Base-by-base conservation (phyloP, 116 monocot species). In the Trichopus zeylanicus region DNA sequence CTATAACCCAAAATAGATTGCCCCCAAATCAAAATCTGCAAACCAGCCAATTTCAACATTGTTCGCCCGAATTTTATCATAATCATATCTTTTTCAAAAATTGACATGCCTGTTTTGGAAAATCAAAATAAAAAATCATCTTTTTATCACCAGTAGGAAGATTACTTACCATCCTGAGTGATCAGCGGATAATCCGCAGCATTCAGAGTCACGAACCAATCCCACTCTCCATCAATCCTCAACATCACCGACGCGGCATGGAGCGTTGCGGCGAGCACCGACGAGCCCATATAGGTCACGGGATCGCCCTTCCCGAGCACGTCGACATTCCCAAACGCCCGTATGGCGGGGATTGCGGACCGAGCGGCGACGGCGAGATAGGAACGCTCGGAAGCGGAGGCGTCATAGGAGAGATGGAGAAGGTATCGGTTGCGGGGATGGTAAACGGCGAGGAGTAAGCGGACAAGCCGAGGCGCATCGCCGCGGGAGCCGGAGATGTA, bases 381-480 rank as follows among this genome's bases (percentile, higher is more conserved):
- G 29, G 26, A 51, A 11, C 94, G 66, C 80, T 89, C 89, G 30
- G 57, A 27, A 4, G 72, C 67, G 9, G 70, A n/a, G 21, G 94
- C 89, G 13, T 94, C 94, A 6, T 56, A 56, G 8, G 82, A 73
- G 34, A 94, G 64, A 56, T 80, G 77, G 28, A 94, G 72, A 16
- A 94, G 57, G 67, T 94, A 94, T 3, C 82, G 66, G 62, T 94
- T 94, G 67, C 89, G 74, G 11, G 89, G 93, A 57, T 94, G 93
- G 77, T 94, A 94, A 1, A 89, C 62, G 4, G 93, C 82, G 37
- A 75, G 67, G 1, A 94, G 80, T 15, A 94, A 78, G 25, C 93
- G 74, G 22, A 89, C 52, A 42, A 89, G 39, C 26, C 75, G 69
- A 35, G 56, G 62, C 2, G 59, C 57, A 46, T 94, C 93, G 24